Evolutionary conservation across 225 moss, liverwort and hornwort species (phyloP).

Genomic region (Physcomitrium patens): DNA sequence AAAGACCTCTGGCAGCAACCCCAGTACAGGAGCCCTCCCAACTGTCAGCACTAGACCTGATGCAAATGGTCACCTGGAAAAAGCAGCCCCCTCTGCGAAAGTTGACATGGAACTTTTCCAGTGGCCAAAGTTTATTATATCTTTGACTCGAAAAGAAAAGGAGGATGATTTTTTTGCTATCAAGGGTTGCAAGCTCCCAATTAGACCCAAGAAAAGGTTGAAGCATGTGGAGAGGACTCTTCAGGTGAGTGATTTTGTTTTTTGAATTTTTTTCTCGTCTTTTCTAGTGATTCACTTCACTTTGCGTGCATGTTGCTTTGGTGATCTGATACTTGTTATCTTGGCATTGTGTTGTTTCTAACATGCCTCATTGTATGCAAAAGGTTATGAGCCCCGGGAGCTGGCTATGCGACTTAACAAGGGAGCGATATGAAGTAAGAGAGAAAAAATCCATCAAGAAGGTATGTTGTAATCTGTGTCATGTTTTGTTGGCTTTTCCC

Average conservation of each 20-base stretch:
- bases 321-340: not conserved
- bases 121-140: conserved; percentile 88
- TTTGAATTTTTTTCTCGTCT: conserved; percentile 3
- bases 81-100: conserved; percentile 62
- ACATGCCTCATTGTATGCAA: conserved; percentile 16
- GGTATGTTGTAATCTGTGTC: conserved; percentile 36
- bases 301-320: not conserved
- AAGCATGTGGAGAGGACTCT: conserved; percentile 90
- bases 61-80: conserved; percentile 66
- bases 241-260: conserved; percentile 49
- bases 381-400: conserved; percentile 93
- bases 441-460: conserved; percentile 93
- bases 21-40: conserved; percentile 45
- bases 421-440: conserved; percentile 94
- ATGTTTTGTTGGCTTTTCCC: not conserved
- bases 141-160: conserved; percentile 93
- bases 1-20: conserved; percentile 49
- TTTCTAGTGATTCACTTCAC: not conserved
- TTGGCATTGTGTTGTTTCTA: conserved; percentile 7
- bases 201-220: conserved; percentile 89
- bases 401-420: conserved; percentile 81
- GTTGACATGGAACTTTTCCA: conserved; percentile 86
- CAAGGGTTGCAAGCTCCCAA: conserved; percentile 89
- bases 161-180: conserved; percentile 93
- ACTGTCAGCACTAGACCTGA: conserved; percentile 57